Percentiles rank a stretch among this genome's conserved stretches.
These are phyloP conservation scores for Scheffersomyces insectosa DNA, from an alignment of 1,139 yeast genomes.

Conservation along the genomic window DNA sequence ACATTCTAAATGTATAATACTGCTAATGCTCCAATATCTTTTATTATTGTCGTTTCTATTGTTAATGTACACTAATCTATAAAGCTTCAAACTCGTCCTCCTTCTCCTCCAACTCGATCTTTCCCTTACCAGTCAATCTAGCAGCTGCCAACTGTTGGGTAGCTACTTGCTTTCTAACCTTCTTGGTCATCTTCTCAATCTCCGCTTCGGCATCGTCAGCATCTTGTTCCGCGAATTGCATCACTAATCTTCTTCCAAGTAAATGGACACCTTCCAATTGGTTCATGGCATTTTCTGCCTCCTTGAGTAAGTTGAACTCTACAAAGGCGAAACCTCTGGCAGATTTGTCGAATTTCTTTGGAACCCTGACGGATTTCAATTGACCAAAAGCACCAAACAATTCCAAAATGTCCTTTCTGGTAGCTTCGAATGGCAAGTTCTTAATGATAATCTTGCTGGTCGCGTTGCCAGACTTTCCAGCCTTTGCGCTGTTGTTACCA, in stretches of 20 bases:
- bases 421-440: conserved; percentile 95
- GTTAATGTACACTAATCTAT: no score
- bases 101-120: conserved; percentile 64
- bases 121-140: conserved; percentile 73
- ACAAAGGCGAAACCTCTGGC: conserved; percentile 99
- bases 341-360: conserved; percentile 90
- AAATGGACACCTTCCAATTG: conserved; percentile 95
- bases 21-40: no score
- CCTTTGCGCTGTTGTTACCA: conserved; percentile 18
- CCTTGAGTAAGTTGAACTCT: conserved; percentile 83
- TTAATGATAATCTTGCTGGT: conserved; percentile 84
- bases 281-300: conserved; percentile 94
- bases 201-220: conserved; percentile 85
- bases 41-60: no score
- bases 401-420: conserved; percentile 87
- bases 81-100: conserved; percentile 27
- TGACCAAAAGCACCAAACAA: conserved; percentile 93
- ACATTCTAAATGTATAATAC: no score
- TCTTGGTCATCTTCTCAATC: conserved; percentile 84
- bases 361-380: conserved; percentile 91
- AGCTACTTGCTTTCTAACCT: conserved; percentile 80
- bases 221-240: conserved; percentile 88
- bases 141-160: conserved; percentile 73
- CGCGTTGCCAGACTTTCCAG: conserved; percentile 34
- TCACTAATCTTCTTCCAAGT: conserved; percentile 91